Conservation (phyloP, 2,329 filamentous ascomycete genomes). For the Aspergillus pseudonomiae region DNA sequence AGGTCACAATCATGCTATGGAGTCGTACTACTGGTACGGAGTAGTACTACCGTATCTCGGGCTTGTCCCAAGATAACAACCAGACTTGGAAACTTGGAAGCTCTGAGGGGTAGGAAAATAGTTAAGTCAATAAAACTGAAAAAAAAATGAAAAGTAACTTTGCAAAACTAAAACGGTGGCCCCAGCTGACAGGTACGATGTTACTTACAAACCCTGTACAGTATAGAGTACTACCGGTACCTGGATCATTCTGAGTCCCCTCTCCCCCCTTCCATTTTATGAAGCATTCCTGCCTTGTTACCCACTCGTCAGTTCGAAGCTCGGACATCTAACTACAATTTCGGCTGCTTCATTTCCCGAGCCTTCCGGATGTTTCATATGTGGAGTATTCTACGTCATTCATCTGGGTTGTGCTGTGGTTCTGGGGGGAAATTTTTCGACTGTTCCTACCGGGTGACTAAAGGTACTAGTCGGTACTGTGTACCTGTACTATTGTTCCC, state of each 20-base stretch:
- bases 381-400: constrained; percentile 11
- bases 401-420: not conserved
- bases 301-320: not conserved
- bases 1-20: not conserved
- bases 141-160: not conserved
- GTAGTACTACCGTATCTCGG: not conserved
- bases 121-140: too few species aligned
- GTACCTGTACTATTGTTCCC: constrained; percentile 1
- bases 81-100: not conserved
- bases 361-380: not conserved
- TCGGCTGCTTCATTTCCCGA: not conserved
- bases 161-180: not conserved
- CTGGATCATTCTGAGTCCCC: not conserved
- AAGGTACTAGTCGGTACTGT: not conserved
- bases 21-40: not conserved
- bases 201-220: not conserved
- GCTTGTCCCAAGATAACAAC: not conserved
- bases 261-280: not conserved
- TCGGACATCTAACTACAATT: not conserved
- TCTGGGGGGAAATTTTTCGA: not conserved
- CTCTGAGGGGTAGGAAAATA: not conserved
- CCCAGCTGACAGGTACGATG: not conserved
- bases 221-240: not conserved
- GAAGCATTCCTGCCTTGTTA: not conserved
- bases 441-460: not conserved